phyloP scores from a whole-genome alignment of 139 green algal genomes.

The Coccomyxa sp. region DNA sequence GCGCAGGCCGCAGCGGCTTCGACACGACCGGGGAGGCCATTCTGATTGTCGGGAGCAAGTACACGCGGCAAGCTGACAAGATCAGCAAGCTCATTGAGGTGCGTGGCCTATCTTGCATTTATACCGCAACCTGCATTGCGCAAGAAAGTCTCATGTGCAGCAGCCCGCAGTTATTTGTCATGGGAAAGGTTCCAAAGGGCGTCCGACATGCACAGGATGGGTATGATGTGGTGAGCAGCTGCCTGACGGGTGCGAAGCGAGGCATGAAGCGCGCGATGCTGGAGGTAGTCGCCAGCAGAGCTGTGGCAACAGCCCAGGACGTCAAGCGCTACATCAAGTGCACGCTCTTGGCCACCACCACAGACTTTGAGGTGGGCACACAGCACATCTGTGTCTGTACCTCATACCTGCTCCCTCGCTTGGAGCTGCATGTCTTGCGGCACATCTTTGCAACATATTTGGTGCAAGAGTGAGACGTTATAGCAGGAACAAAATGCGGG shows the following conservation, averaged over 20 bases:
- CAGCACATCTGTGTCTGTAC: neutral
- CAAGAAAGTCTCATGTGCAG: neutral
- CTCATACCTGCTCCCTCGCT: neutral
- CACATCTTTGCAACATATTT: too few species aligned
- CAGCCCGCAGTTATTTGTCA: neutral
- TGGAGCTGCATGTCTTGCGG: too few species aligned
- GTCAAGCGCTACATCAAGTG: constrained; percentile 68
- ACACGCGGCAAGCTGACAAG: neutral
- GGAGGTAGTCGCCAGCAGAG: constrained; percentile 67
- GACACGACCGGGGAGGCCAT: constrained; percentile 57
- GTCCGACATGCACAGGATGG: constrained; percentile 13
- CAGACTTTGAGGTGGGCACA: neutral
- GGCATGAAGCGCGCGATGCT: constrained; percentile 81
- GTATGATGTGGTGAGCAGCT: constrained; percentile 49
- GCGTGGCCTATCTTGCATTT: neutral
- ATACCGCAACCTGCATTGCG: neutral
- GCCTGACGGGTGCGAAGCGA: constrained; percentile 45
- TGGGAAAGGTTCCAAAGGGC: too few species aligned
- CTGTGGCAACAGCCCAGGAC: constrained; percentile 51
- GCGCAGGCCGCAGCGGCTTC: constrained; percentile 66
- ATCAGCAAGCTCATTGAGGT: constrained; percentile 3
- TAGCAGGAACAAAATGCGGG: too few species aligned
- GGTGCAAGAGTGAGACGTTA: too few species aligned
- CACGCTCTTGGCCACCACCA: constrained; percentile 49
- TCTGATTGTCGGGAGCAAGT: constrained; percentile 24